Conservation (phyloP, 305 asterid species). For the Euphrasia arctica region DNA sequence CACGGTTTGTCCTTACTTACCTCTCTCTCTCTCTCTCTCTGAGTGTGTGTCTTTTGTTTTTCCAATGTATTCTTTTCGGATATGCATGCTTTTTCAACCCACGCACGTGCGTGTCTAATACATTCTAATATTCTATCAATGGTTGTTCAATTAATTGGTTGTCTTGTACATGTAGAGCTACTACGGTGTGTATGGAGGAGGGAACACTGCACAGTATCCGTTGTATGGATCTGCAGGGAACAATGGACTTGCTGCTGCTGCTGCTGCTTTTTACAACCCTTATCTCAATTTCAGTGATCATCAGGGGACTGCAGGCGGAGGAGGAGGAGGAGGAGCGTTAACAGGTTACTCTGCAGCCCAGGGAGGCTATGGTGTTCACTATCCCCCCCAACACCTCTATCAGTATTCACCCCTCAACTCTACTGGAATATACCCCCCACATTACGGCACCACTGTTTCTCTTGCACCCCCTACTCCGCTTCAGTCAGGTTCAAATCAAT, state of each 20-base stretch:
- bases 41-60: too few relatives aligned
- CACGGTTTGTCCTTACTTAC: conserved; percentile 52
- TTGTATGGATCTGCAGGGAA: conserved; percentile 53
- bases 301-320: conserved; percentile 25
- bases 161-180: conserved; percentile 50
- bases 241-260: conserved; percentile 43
- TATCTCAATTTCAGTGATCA: conserved; percentile 61
- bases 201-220: conserved; percentile 52
- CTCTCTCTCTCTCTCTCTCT: too few relatives aligned
- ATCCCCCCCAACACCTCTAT: conserved; percentile 82
- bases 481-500: conserved; percentile 65
- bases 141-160: too few relatives aligned
- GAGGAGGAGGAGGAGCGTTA: conserved; percentile 32
- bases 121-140: too few relatives aligned
- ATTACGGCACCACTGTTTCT: conserved; percentile 80
- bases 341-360: conserved; percentile 53
- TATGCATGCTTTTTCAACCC: too few relatives aligned
- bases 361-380: conserved; percentile 57
- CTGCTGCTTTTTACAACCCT: conserved; percentile 66
- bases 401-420: conserved; percentile 63
- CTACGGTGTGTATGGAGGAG: conserved; percentile 85
- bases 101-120: too few relatives aligned
- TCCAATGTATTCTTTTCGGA: too few relatives aligned
- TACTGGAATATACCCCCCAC: conserved; percentile 65
- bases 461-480: conserved; percentile 71